These are phyloP conservation scores for Cystobasidium slooffiae DNA, from an alignment of 1,284 basidiomycete species.

Conservation along the genomic window DNA sequence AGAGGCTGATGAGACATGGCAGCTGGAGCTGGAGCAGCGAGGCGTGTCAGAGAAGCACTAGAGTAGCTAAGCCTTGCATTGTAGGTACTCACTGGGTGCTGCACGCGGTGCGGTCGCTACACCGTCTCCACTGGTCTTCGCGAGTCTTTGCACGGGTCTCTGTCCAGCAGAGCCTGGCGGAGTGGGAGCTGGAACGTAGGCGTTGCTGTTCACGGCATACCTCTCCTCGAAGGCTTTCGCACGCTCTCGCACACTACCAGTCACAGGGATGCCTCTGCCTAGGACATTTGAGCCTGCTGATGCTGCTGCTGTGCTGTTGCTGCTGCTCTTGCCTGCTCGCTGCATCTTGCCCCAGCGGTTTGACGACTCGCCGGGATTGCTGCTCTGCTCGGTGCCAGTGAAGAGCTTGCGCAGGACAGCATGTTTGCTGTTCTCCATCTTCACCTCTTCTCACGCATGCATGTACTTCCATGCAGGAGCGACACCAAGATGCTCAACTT, in stretches of 20 bases:
- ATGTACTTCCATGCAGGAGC: too few species aligned
- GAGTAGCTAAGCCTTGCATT: too few species aligned
- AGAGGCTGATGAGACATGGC: not conserved
- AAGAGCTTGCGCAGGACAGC: constrained; percentile 37
- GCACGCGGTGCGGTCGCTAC: not conserved
- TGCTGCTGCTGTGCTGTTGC: constrained; percentile 1
- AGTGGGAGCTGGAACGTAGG: constrained; percentile 14
- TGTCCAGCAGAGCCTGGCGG: constrained; percentile 28
- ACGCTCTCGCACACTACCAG: constrained; percentile 37
- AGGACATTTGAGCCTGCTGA: not conserved
- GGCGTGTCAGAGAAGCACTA: not conserved
- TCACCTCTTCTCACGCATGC: too few species aligned
- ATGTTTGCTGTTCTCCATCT: constrained; percentile 22
- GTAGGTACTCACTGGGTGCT: not conserved
- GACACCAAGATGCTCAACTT: too few species aligned
- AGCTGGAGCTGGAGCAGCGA: not conserved
- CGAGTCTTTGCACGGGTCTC: constrained; percentile 1
- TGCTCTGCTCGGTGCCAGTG: constrained; percentile 28
- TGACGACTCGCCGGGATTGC: constrained; percentile 7
- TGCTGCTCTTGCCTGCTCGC: constrained; percentile 16
- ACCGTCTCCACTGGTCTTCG: constrained; percentile 14
- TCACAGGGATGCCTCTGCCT: constrained; percentile 14
- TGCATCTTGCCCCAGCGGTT: constrained; percentile 14
- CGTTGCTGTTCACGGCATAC: constrained; percentile 22
- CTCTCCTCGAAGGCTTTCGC: constrained; percentile 40